These are phyloP conservation scores for Candida fluviatilis DNA, from an alignment of 805 yeast species.

Conservation along the genomic window DNA sequence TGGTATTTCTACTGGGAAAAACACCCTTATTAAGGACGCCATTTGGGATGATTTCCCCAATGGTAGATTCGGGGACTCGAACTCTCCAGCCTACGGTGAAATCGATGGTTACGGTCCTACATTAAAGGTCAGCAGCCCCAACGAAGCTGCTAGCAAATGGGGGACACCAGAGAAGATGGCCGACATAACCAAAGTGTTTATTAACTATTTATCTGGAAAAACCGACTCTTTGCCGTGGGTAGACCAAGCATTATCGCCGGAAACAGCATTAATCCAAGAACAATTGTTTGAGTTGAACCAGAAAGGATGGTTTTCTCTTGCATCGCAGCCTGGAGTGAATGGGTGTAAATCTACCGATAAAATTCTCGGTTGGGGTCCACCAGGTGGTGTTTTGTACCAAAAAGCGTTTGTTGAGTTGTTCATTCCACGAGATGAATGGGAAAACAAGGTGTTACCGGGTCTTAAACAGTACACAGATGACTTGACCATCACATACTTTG, in stretches of 20 bases:
- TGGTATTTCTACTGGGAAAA: slow-evolving; percentile 81
- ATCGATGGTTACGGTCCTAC: slow-evolving; percentile 96
- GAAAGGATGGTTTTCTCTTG: slow-evolving; percentile 75
- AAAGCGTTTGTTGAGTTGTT: slow-evolving; percentile 87
- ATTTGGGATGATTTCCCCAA: slow-evolving; percentile 98
- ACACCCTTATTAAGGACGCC: slow-evolving; percentile 81
- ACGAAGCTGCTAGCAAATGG: slow-evolving; percentile 71
- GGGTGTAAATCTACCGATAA: slow-evolving; percentile 75
- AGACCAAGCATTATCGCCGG: slow-evolving; percentile 79
- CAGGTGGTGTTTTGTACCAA: slow-evolving; percentile 83
- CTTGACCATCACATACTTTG: slow-evolving; percentile 66
- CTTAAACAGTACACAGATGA: slow-evolving; percentile 35
- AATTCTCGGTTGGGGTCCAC: slow-evolving; percentile 97
- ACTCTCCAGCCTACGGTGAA: slow-evolving; percentile 97
- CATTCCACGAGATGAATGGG: slow-evolving; percentile 72
- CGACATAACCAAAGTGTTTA: slow-evolving; percentile 67
- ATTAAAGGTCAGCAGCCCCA: slow-evolving; percentile 62
- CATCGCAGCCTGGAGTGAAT: slow-evolving; percentile 94
- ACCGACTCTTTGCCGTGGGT: slow-evolving; percentile 88
- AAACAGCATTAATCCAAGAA: slow-evolving; percentile 89
- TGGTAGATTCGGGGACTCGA: slow-evolving; percentile 92
- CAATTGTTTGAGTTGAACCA: slow-evolving; percentile 77
- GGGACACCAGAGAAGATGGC: slow-evolving; percentile 60
- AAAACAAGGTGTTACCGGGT: slow-evolving; percentile 45
- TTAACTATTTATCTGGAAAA: slow-evolving; percentile 68